Base-by-base conservation (phyloP, 257 asterid genomes). In the Solanum arcanum region DNA sequence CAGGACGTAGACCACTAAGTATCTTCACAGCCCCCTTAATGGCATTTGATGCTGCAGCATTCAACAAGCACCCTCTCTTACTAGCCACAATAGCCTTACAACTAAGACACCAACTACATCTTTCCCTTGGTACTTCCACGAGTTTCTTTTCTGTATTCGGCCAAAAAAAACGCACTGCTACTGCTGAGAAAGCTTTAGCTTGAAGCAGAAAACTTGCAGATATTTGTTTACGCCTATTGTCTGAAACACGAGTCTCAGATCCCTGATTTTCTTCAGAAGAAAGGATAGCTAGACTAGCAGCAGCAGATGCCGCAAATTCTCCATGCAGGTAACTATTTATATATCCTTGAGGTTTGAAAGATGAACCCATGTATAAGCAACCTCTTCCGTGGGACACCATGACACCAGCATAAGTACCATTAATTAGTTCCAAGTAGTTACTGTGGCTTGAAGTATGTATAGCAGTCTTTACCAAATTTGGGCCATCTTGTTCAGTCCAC, bases 81-180 rank as follows among this genome's bases (percentile, higher is more conserved):
- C 98, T 96, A 59, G 90, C 60, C 35, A 91, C 94, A 77, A 89
- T 60, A 87, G 97, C 94, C 90, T 92, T 93, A 89, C 99, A 96
- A 82, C 92, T 88, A 92, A 94, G 87, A 90, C 98, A 96, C 99
- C 98, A 96, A 89, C 98, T 91, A 88, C 99, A 96, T 91, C 98
- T 93, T 92, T 96, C 99, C 91, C 98, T 91, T 46, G 98, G 97
- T 84, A 93, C 93, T 87, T 95, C 99, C 64, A 92, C 88, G 35
- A 96, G 94, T 89, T 92, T 95, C 91, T 90, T 95, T 87, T 94
- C 99, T 29, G 89, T 88, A 91, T 91, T 91, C 42, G 99, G 99
- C 99, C 99, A 96, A 93, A 93, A 91, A 92, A 96, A 96, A 9
- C 93, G 93, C 49, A 84, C 70, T 25, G 97, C 94, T 64, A 90